These are phyloP conservation scores for Jamesozyma piceae DNA, from an alignment of 805 yeast genomes.

Conservation along the genomic window DNA sequence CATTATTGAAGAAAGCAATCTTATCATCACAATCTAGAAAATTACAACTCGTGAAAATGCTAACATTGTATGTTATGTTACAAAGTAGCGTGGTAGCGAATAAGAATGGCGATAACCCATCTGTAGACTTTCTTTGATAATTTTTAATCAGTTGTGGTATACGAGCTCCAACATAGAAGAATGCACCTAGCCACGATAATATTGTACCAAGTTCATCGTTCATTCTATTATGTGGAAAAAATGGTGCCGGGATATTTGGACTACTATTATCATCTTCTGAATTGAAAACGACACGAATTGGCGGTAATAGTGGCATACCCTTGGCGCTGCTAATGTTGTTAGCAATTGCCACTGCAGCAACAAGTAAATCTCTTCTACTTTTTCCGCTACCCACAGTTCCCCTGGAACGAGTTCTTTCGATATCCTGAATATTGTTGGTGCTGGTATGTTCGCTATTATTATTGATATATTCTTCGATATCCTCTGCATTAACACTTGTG, in stretches of 20 bases:
- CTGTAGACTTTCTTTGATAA: conserved; percentile 68
- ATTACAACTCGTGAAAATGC: conserved; percentile 59
- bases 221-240: neutral
- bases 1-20: conserved; percentile 47
- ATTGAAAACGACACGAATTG: neutral
- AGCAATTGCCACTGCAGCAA: conserved; percentile 22
- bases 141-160: conserved; percentile 79
- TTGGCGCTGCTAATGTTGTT: conserved; percentile 10
- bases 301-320: conserved; percentile 3
- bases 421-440: neutral
- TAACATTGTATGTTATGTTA: conserved; percentile 64
- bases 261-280: neutral
- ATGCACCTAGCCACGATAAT: conserved; percentile 74
- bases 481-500: neutral
- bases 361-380: conserved; percentile 11
- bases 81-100: conserved; percentile 74
- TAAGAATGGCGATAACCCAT: conserved; percentile 73
- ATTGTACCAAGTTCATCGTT: conserved; percentile 32
- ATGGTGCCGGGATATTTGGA: neutral
- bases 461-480: conserved; percentile 1
- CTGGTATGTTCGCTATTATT: neutral
- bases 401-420: conserved; percentile 3
- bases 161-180: conserved; percentile 66
- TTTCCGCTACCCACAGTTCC: conserved; percentile 3
- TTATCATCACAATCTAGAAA: conserved; percentile 35